phyloP scores from a whole-genome alignment of 345 rosid genomes.

The Syzygium aromaticum region DNA sequence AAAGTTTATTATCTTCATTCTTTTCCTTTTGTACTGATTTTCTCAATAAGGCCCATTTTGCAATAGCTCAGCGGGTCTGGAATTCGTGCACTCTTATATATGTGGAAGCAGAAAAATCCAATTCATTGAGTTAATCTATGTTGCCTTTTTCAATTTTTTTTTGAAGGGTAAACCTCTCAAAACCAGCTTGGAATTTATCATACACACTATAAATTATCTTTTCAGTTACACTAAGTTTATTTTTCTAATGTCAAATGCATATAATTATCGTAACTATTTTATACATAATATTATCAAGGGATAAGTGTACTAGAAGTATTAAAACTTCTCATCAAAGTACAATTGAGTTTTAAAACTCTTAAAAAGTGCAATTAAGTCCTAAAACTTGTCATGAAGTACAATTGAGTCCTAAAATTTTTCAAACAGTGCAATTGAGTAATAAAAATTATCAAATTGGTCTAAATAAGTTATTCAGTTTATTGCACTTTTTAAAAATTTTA shows the following conservation, averaged over 20 bases:
- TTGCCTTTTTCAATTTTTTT: background rate
- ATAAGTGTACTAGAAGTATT: too few relatives aligned
- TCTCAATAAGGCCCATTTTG: background rate
- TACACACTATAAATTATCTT: background rate
- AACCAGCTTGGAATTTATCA: background rate
- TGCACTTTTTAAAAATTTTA: too few relatives aligned
- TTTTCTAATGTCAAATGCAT: background rate
- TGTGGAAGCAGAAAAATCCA: background rate
- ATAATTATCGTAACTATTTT: background rate
- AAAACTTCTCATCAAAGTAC: too few relatives aligned
- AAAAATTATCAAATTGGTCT: too few relatives aligned
- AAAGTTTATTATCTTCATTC: background rate
- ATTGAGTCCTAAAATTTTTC: too few relatives aligned
- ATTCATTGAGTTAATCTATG: background rate
- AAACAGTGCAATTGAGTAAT: too few relatives aligned
- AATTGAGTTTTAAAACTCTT: too few relatives aligned
- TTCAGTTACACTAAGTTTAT: background rate
- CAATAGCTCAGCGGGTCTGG: background rate
- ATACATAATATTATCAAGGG: background rate
- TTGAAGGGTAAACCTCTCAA: background rate
- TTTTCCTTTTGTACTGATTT: background rate
- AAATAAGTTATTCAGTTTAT: too few relatives aligned
- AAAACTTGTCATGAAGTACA: too few relatives aligned
- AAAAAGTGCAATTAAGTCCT: too few relatives aligned
- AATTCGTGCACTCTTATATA: background rate